Conservation (phyloP, 2,329 filamentous ascomycete species). For the Aspergillus udagawae region DNA sequence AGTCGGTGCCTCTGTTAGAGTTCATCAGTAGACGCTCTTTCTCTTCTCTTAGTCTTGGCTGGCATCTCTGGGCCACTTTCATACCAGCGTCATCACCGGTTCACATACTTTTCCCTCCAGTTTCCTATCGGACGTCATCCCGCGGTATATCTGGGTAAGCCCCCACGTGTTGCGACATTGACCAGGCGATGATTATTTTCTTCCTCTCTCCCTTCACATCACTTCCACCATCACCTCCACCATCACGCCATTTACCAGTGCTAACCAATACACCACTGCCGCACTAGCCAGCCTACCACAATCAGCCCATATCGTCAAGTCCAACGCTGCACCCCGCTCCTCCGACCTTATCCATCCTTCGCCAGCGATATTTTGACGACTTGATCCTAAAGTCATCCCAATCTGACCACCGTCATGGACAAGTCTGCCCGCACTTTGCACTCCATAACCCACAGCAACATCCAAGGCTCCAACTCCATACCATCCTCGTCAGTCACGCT, state of each 20-base stretch:
- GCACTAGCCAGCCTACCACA: background rate
- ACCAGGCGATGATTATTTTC: background rate
- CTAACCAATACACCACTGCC: background rate
- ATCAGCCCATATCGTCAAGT: background rate
- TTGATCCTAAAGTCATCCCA: background rate
- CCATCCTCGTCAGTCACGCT: background rate
- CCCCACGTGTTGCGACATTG: constrained; percentile 16
- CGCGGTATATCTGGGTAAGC: constrained; percentile 10
- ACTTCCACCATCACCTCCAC: background rate
- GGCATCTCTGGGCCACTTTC: background rate
- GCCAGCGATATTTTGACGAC: background rate
- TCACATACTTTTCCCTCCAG: background rate
- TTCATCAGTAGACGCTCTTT: background rate
- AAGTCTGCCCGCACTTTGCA: background rate
- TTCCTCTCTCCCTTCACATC: background rate
- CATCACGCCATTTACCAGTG: constrained; percentile 1
- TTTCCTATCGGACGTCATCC: constrained; percentile 20
- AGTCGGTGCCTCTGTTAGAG: background rate
- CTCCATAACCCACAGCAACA: constrained; percentile 1
- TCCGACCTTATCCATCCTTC: background rate
- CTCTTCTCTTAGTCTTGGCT: background rate
- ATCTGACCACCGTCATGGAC: constrained; percentile 2
- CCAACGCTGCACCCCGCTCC: background rate
- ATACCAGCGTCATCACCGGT: constrained; percentile 8
- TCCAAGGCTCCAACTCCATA: constrained; percentile 1